These are phyloP conservation scores for Fusarium multiceps DNA, from an alignment of 2,329 filamentous ascomycete genomes.

Conservation along the genomic window DNA sequence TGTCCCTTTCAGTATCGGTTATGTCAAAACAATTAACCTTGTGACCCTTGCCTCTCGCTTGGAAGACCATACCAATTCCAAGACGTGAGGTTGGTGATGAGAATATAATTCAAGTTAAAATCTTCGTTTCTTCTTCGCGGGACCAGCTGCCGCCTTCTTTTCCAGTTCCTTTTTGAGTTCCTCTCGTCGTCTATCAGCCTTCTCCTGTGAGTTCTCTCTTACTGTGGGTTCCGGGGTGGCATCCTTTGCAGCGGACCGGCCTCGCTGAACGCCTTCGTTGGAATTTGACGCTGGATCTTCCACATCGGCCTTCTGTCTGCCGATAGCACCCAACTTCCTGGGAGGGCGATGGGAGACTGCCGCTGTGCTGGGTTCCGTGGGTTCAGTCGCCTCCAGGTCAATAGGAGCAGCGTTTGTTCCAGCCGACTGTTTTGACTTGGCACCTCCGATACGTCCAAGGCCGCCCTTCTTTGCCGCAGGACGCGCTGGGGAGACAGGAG, in stretches of 20 bases:
- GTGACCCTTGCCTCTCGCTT: neutral
- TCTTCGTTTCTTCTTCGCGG: slow-evolving; percentile 66
- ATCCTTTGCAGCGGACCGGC: slow-evolving; percentile 28
- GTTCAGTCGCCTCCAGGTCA: slow-evolving; percentile 21
- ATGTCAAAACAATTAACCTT: neutral
- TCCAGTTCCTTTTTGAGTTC: slow-evolving; percentile 64
- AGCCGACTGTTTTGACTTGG: slow-evolving; percentile 36
- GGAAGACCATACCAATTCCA: neutral
- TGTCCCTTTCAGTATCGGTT: neutral
- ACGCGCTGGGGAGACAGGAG: slow-evolving; percentile 43
- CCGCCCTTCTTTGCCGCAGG: slow-evolving; percentile 46
- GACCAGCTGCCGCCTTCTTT: slow-evolving; percentile 60
- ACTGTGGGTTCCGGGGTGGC: slow-evolving; percentile 47
- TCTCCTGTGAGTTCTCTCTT: slow-evolving; percentile 58
- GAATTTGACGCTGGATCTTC: slow-evolving; percentile 2
- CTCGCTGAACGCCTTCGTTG: slow-evolving; percentile 41
- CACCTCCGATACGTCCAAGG: slow-evolving; percentile 57
- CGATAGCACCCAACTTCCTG: slow-evolving; percentile 52
- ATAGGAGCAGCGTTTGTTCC: slow-evolving; percentile 3
- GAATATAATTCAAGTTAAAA: slow-evolving; percentile 52
- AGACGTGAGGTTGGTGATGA: neutral
- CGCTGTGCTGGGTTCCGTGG: slow-evolving; percentile 2
- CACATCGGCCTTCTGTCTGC: slow-evolving; percentile 41
- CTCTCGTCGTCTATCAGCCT: slow-evolving; percentile 62
- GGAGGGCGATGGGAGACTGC: slow-evolving; percentile 22